A percentile compares a stretch with the other conserved stretches of the same genome.
phyloP scores from a whole-genome alignment of 805 yeast genomes.

The Metschnikowia chrysomelidarum region DNA sequence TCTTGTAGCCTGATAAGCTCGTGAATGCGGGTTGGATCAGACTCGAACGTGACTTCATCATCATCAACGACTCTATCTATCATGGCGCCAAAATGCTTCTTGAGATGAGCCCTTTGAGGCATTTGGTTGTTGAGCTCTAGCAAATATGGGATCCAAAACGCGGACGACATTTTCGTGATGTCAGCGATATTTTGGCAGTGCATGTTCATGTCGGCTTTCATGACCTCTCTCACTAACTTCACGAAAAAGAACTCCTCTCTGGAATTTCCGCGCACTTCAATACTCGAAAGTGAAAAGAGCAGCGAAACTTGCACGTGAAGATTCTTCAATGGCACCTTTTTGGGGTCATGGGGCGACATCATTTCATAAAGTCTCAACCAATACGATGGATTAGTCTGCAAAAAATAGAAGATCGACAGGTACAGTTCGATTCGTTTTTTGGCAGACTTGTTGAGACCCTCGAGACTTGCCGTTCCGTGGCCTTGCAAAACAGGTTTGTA shows the following conservation, averaged over 20 bases:
- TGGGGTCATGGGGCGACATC: constrained; percentile 20
- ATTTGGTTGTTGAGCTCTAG: constrained; percentile 45
- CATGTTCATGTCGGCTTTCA: constrained; percentile 40
- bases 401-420: constrained; percentile 73
- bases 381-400: constrained; percentile 82
- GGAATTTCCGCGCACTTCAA: constrained; percentile 34
- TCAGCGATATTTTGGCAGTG: constrained; percentile 32
- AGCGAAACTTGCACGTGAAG: constrained; percentile 24
- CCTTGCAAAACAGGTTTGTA: constrained; percentile 19
- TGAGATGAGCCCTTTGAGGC: constrained; percentile 47
- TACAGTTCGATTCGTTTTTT: constrained; percentile 60
- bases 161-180: constrained; percentile 34
- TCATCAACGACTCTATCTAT: constrained; percentile 42
- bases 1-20: constrained; percentile 38
- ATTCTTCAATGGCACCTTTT: constrained; percentile 17
- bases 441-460: constrained; percentile 38
- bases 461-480: constrained; percentile 24
- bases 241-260: constrained; percentile 73
- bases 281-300: constrained; percentile 33
- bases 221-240: constrained; percentile 50
- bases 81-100: constrained; percentile 37
- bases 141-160: constrained; percentile 47
- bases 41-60: constrained; percentile 64
- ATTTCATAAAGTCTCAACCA: constrained; percentile 53
- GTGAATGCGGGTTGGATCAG: constrained; percentile 70